Evolutionary conservation across 108 stramenopile genomes (phyloP).

Genomic region (Cyclotella cryptica): DNA sequence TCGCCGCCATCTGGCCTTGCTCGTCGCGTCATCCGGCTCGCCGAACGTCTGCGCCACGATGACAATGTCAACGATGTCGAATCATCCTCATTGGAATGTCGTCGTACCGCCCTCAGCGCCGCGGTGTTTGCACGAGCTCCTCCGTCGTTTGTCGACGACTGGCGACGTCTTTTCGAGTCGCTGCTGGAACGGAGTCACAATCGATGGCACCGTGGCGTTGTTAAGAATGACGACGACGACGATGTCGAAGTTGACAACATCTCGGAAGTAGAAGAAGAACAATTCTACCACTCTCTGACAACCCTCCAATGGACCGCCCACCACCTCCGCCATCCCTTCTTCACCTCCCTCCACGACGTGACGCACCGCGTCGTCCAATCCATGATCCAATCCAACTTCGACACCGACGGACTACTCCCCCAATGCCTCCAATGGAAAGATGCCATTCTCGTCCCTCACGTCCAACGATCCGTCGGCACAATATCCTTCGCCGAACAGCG

Average conservation of each 20-base stretch:
- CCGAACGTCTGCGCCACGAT: neutral
- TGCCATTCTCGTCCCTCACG: slow-evolving; percentile 57
- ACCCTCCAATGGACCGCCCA: slow-evolving; percentile 64
- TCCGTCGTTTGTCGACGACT: neutral
- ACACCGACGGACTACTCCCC: slow-evolving; percentile 53
- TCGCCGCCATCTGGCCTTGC: neutral
- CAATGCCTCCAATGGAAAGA: slow-evolving; percentile 58
- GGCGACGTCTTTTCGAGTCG: neutral
- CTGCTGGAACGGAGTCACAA: neutral
- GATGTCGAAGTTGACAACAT: neutral
- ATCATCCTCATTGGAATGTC: too few relatives aligned
- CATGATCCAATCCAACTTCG: slow-evolving; percentile 64
- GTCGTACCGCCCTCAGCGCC: too few relatives aligned
- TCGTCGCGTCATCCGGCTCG: neutral
- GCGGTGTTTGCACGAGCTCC: too few relatives aligned
- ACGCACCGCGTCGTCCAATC: slow-evolving; percentile 40
- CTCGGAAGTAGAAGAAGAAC: slow-evolving; percentile 23
- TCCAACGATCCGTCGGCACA: slow-evolving; percentile 51
- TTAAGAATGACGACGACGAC: neutral
- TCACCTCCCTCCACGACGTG: slow-evolving; percentile 57
- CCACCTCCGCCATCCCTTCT: slow-evolving; percentile 52
- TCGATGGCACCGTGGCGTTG: neutral
- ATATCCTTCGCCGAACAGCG: slow-evolving; percentile 29
- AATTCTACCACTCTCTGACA: slow-evolving; percentile 53
- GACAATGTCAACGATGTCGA: too few relatives aligned